Conservation (phyloP, 2,329 filamentous ascomycete genomes). For the Paradendryphiella salina region DNA sequence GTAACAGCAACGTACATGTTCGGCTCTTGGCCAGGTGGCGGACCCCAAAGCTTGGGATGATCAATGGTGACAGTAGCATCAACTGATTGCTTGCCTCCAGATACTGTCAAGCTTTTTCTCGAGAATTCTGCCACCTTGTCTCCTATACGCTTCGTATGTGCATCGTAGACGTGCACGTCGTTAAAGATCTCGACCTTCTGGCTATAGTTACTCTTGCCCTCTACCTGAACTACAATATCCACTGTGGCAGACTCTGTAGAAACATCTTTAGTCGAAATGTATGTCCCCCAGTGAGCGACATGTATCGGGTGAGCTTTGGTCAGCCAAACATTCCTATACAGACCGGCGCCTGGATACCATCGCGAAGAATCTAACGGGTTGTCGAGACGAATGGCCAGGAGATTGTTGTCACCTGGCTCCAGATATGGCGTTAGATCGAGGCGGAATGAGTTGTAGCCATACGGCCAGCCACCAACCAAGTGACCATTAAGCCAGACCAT, state of each 20-base stretch:
- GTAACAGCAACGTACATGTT: slow-evolving; percentile 56
- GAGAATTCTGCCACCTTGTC: no score
- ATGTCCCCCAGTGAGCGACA: slow-evolving; percentile 56
- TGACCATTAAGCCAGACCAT: slow-evolving; percentile 56
- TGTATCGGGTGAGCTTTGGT: slow-evolving; percentile 52
- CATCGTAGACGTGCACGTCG: no score
- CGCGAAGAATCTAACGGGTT: slow-evolving; percentile 53
- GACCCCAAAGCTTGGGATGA: slow-evolving; percentile 56
- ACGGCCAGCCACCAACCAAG: slow-evolving; percentile 57
- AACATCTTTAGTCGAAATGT: slow-evolving; percentile 52
- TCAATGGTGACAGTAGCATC: slow-evolving; percentile 45
- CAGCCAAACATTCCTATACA: slow-evolving; percentile 61
- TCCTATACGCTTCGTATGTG: no score
- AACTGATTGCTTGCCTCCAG: slow-evolving; percentile 30
- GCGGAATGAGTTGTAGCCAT: slow-evolving; percentile 46
- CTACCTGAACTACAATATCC: slow-evolving; percentile 50
- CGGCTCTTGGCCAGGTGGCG: slow-evolving; percentile 51
- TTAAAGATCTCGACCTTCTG: no score
- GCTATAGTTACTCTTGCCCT: neutral
- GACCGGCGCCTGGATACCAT: slow-evolving; percentile 58
- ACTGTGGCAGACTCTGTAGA: slow-evolving; percentile 52
- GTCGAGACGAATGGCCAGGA: slow-evolving; percentile 56
- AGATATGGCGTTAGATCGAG: no score
- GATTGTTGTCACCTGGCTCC: neutral
- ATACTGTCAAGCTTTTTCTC: neutral